Evolutionary conservation across 116 monocot genomes (phyloP), one percentile per base, ranked within the genome.

Genomic region (Zostera marina): DNA sequence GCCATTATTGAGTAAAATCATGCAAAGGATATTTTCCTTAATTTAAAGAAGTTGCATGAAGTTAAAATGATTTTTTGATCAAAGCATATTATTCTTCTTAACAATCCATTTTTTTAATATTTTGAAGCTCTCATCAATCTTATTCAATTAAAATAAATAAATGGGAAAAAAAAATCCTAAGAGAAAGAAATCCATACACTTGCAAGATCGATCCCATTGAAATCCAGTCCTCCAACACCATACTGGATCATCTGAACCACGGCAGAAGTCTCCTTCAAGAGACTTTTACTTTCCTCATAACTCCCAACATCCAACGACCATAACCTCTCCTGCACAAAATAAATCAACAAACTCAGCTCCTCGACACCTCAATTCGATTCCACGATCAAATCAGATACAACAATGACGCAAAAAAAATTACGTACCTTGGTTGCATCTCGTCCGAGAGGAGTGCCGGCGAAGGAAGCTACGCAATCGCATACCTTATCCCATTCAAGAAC

Each of bases 401-500:
- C 32, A 32, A 32, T 32, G 32, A 5, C 32, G 5, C 32, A 32
- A 2, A 32, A 19, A 19, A 3, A 21, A 56, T 13, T 12, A 42
- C n/a, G 21, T 42, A 88, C 88, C 80, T 76, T 84, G 45, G 81
- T 51, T 42, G 84, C 74, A 22, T 81, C 59, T 8, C 77, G 73
- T 64, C 90, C 90, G 0, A 74, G 66, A 9, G 57, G 47, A 0
- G 90, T 91, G 52, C 79, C 76, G 42, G 90, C 84, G 67, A 84
- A 91, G 54, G 79, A 75, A 45, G 90, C 65, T 68, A 91, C 90
- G 65, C 67, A 58, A 46, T 81, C 77, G 79, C 81, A 81, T 38
- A 91, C 62, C 52, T 77, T 76, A 67, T 76, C 74, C 90, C 90
- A 91, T 70, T 84, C 84, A 8, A 91, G 81, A 9, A 91, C 60